Base-by-base conservation (phyloP, 2,329 filamentous ascomycete species). In the Clarireedia hainanense region DNA sequence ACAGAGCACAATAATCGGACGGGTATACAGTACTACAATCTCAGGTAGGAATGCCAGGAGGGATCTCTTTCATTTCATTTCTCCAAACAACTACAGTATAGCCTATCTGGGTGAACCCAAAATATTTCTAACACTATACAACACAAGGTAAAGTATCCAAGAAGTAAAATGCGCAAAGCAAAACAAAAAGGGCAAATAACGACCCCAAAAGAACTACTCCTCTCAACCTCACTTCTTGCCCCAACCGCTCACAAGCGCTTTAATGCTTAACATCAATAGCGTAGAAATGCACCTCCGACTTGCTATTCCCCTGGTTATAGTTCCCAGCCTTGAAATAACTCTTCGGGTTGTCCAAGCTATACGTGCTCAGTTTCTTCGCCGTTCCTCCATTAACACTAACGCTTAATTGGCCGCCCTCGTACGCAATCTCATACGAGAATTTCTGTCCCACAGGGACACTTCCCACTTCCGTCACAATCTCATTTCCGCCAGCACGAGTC, bases 271-370 rank as follows among this genome's bases (percentile, higher is more conserved):
- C 26, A 39, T 56, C 40, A 24, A 56, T 45, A 5, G 30, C 47
- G 40, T 45, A 56, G 30, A 61, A 60, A 24, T 60, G 54, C 36
- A 60, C 59, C 42, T 60, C 59, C 34, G 40, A 50, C 24, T 57
- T 50, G 34, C 47, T 56, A 45, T 56, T 39, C 6, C 59, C 60
- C 58, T 72, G 69, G 58, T 72, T 72, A 56, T 73, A 72, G 54
- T 72, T 71, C 27, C 70, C 70, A 6, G 61, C 68, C 64, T 72
- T 73, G 64, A 72, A 73, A 58, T 72, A 72, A 58, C 69, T 70
- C 15, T 57, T 50, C 3, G 71, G 70, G 4, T 57, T 60, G 51
- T 67, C 58, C 17, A 70, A 61, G 7, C 64, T 53, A 47, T 65
- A 68, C 1, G 68, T 70, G 53, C 59, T 59, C 24, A 71, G 55